Conservation (phyloP, 1,284 basidiomycete genomes). For the Fomitopsis palustris region DNA sequence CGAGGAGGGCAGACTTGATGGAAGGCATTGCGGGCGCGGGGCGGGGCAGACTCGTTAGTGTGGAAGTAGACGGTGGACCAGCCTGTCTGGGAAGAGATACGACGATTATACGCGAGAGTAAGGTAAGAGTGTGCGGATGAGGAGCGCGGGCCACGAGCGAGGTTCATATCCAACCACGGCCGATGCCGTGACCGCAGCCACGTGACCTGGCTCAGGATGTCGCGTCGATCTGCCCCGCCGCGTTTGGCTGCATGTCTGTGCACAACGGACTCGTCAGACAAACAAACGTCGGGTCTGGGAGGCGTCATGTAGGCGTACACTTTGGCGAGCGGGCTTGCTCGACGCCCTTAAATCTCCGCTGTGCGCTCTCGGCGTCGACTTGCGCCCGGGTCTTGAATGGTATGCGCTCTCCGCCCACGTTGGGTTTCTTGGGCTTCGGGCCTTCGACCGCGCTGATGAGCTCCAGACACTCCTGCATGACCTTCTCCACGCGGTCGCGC, state of each 20-base stretch:
- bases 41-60: background rate
- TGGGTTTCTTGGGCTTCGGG: background rate
- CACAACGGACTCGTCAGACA: too few relatives aligned
- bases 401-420: background rate
- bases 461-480: slow-evolving; percentile 64
- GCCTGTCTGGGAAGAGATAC: slow-evolving; percentile 7
- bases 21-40: slow-evolving; percentile 4
- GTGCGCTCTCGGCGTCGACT: background rate
- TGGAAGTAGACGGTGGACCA: slow-evolving; percentile 7
- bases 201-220: background rate
- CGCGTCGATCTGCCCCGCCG: background rate
- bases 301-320: too few relatives aligned
- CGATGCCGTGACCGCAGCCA: slow-evolving; percentile 8
- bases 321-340: background rate
- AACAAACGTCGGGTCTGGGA: too few relatives aligned
- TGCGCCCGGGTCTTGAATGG: background rate
- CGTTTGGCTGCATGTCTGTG: background rate
- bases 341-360: background rate
- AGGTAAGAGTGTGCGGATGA: background rate
- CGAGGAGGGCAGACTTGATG: background rate
- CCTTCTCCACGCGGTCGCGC: slow-evolving; percentile 67
- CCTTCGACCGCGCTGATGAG: background rate
- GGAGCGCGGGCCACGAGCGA: background rate
- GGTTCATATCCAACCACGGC: slow-evolving; percentile 9
- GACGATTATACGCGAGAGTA: background rate